Base-by-base conservation (phyloP, 179 eudicot genomes). In the Beta macrorhiza region DNA sequence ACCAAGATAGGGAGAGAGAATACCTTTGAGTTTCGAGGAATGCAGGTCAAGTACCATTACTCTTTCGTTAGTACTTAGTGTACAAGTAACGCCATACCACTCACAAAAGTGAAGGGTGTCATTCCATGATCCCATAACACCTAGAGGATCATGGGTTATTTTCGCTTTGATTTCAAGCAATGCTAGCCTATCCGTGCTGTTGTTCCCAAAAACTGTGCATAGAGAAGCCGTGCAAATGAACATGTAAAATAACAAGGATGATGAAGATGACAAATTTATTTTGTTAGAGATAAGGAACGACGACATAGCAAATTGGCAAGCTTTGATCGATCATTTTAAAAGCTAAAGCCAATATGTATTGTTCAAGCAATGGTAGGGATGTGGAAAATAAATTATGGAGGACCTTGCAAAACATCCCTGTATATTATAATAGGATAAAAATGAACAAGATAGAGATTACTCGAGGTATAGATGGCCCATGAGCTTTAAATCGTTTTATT, bases 111-210 rank as follows among this genome's bases (percentile, higher is more conserved):
- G 72, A 22, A 37, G 51, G 52, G 52, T 14, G 72, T 68, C 72
- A 68, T 68, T 68, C 72, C 72, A 68, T 68, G 52, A 37, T n/a
- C 22, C 42, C 52, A 42, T 68, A 5, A 68, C 12, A 17, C 72
- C 72, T 6, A 42, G 2, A 15, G 72, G 72, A 3, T 68, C 72
- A 37, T 68, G 16, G 3, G 20, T 15, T 68, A 68, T 68, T 42
- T 44, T 6, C 5, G 72, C 72, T 44, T 68, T 68, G 20, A 68
- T 14, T 15, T 68, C 72, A 16, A 37, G 22, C 72, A 68, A 68
- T 44, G 72, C 72, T 17, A 64, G 42, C 2, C 37, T 15, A 7
- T 82, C 81, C 52, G 78, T 78, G 6, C 63, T 74, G 7, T 64
- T 78, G 72, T 52, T 74, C n/a, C 70, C 63, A 0, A 77, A 63